Evolutionary conservation across 305 asterid genomes (phyloP), one percentile per base, ranked within the genome.

Genomic region (Fraxinus greggii): DNA sequence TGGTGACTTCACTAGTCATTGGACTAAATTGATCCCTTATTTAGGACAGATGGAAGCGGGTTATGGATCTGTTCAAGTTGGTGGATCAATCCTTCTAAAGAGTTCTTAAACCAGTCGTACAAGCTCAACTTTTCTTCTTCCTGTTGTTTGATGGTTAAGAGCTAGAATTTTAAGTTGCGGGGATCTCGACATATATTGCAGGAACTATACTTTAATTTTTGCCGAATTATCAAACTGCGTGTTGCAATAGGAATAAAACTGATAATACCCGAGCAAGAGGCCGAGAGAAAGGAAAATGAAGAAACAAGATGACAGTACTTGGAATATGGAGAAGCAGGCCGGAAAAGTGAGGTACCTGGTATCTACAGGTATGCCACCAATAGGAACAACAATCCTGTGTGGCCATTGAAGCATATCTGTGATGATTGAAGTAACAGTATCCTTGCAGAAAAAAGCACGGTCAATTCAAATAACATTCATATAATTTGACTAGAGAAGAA

Each of bases 371-470:
- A 83, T 84, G 83, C 99, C 98, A 59, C 98, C 99, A 70, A 97
- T 90, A 75, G 98, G 99, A 87, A 97, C 97, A 82, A 97, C 98
- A 80, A 97, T 97, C 82, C 99, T 88, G 91, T 97, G 98, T 32
- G 99, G 99, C 99, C 99, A 97, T 88, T 93, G 97, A 45, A 97
- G 97, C 97, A 85, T 94, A 87, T 97, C 99, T 19, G 90, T 85
- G 81, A 97, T 92, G 31, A 97, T 97, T 77, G 98, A 83, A 36
- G 89, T 70, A 77, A 97, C 99, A 81, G 97, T 97, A 81, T 97
- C 99, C 98, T 97, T 51, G 77, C 74, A 45, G 29, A 83, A 35
- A 82, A 65, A n/a, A 69, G 78, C 72, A 84, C 8, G 69, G 81
- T 82, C 84, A 85, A 86, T 54, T 32, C 75, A 81, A 28, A 35